Base-by-base conservation (phyloP, 768 basidiomycete genomes). In the Lactarius deliciosus region DNA sequence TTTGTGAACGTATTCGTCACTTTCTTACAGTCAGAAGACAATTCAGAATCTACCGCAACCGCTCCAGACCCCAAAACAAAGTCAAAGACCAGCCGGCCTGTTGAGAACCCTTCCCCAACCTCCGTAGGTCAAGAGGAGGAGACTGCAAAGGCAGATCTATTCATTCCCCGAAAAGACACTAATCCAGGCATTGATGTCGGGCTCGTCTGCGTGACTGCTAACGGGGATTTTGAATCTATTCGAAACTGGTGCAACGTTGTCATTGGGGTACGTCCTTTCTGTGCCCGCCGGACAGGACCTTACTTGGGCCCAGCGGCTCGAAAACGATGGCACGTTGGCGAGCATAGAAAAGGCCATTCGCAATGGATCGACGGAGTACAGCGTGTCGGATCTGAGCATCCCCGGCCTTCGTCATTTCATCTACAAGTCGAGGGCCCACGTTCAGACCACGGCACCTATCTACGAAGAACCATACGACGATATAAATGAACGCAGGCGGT, bases 321-420 rank as follows among this genome's bases (percentile, higher is more conserved):
- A 83, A 47, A 76, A 76, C 9, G 89, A 88, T 53, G 86, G 88
- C 38, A 81, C 82, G 56, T 72, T 83, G 25, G 78, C 83, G 64
- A 79, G 82, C 15, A 80, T 92, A 58, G 73, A 78, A 20, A 78
- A 80, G 36, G 80, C 82, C 9, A 82, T 84, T 64, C 71, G 75
- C 36, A 75, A 81, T 54, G 79, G 84, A 59, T 73, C 81, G 47
- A 88, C 87, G 7, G 82, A 85, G 57, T 92, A 92, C 72, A 81
- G 84, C 8, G 84, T 88, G 63, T 86, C 86, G 3, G 88, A 91
- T 63, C 78, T 98, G 13, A 86, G 86, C n/a, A 89, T 96, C 69
- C 94, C 94, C 3, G 95, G 95, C 2, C 77, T 98, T 34, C 85
- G 92, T 36, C 97, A 99, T 76, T 99, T 98, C 74, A 78, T 98